Base-by-base conservation (phyloP, 257 asterid genomes). In the Solanum piurae region DNA sequence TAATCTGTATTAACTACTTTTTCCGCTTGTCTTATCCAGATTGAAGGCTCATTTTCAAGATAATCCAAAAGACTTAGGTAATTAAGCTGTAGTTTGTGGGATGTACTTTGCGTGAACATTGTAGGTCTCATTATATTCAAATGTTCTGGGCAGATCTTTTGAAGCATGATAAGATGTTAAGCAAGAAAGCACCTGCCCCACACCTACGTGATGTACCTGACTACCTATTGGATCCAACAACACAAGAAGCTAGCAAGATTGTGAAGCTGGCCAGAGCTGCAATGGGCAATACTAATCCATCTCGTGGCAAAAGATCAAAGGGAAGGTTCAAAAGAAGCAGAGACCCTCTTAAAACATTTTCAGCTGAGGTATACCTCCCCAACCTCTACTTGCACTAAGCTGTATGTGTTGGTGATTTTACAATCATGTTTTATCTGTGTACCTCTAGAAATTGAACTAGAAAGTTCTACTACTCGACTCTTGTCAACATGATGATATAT, bases 221-320 rank as follows among this genome's bases (percentile, higher is more conserved):
- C 69, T 97, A 97, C 93, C 93, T 97, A 37, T 66, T 96, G 93
- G 99, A 96, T 90, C 96, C 98, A 66, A 92, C 97, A 64, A 97
- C 99, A 76, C 95, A 95, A 90, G 99, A 97, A 92, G 99, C 98
- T 89, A 94, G 95, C 95, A 96, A 95, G 94, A 93, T 97, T 79
- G 94, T 97, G 58, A 94, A 96, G 94, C 98, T 97, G 64, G 92
- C 98, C 85, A 92, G 99, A 91, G 98, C 98, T 87, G 99, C 99
- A 90, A 97, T 96, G 97, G 98, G 98, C 74, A 93, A 91, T 87
- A 8, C 87, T 42, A 91, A 88, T 55, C 42, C 94, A 83, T 88
- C 64, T 64, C 94, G 90, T 11, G 95, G 95, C 36, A 93, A 91
- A 93, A 95, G 94, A 42, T 86, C 90, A 36, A 93, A 91, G 87